Base-by-base conservation (phyloP, 257 asterid species). In the Primulina eburnea region DNA sequence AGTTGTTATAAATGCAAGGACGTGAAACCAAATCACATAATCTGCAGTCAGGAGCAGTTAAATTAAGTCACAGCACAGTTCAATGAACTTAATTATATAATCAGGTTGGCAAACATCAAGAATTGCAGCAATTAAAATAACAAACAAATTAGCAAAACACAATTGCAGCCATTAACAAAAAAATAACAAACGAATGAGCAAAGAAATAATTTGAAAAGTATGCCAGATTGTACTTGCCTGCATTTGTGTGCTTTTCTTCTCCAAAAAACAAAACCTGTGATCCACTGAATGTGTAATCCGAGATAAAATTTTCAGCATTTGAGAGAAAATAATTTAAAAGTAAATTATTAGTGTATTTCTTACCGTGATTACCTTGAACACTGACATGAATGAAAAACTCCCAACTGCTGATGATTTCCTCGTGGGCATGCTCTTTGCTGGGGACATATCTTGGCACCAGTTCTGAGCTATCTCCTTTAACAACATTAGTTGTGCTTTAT, bases 381-480 rank as follows among this genome's bases (percentile, higher is more conserved):
- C 30, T 26, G 97, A 82, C 73, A 79, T 32, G 77, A 86, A 77
- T 28, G 93, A 81, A 70, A 80, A 82, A 63, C 82, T 82, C 71
- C 82, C 81, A 35, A 77, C 20, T n/a, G 67, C 33, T 0, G 92
- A 81, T 70, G 82, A 80, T 80, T 88, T 94, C 77, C 80, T 84
- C 69, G 64, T 71, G 71, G 82, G 90, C 74, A 70, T 73, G 67
- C 77, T 80, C 79, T 66, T 85, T 62, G 85, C 53, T 24, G 92
- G 87, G 65, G 96, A 71, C 92, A 83, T 85, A 67, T 87, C 94
- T 73, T 88, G 83, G 67, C 88, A 87, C 78, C 89, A 80, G 76
- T 86, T 84, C 74, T 87, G 97, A 78, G 99, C 99, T 58, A 93
- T 93, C 88, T 93, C 97, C 84, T 87, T 90, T 87, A 90, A 76